Evolutionary conservation across 345 rosid species (phyloP).

Genomic region (Syzygium aromaticum): DNA sequence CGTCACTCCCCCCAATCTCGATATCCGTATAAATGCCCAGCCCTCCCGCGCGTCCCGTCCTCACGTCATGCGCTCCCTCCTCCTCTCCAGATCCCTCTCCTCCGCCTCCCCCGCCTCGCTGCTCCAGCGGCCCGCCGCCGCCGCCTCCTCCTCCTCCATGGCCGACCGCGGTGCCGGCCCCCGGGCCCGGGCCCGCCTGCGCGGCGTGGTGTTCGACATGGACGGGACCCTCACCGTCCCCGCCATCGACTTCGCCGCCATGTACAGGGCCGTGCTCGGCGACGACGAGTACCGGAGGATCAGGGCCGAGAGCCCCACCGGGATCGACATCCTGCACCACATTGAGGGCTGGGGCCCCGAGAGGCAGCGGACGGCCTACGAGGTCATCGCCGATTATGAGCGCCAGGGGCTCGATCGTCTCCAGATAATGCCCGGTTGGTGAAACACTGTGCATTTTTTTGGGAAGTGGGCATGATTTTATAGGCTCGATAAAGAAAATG

Average conservation of each 20-base stretch:
- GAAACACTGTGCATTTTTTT: not conserved
- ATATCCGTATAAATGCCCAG: not conserved
- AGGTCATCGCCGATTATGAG: slow-evolving; percentile 64
- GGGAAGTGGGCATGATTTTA: not conserved
- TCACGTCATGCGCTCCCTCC: not conserved
- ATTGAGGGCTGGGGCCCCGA: slow-evolving; percentile 68
- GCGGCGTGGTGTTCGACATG: slow-evolving; percentile 74
- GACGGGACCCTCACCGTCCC: slow-evolving; percentile 92
- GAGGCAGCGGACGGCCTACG: slow-evolving; percentile 46
- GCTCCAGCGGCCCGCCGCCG: not conserved
- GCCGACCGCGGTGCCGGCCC: not conserved
- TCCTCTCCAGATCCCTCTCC: not conserved
- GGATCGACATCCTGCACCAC: slow-evolving; percentile 76
- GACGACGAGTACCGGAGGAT: slow-evolving; percentile 60
- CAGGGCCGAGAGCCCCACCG: slow-evolving; percentile 59
- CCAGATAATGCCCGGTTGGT: slow-evolving; percentile 87
- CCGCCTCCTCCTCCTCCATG: not conserved
- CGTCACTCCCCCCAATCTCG: not conserved
- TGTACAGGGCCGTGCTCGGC: slow-evolving; percentile 83
- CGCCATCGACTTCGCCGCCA: slow-evolving; percentile 82
- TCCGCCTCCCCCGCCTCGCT: not conserved
- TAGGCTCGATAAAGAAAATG: too few species aligned
- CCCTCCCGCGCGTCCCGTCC: not conserved
- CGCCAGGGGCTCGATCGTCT: slow-evolving; percentile 69
- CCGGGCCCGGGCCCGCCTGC: slow-evolving; percentile 18